phyloP scores from a whole-genome alignment of 805 yeast species.

The Starmerella vaccinii region DNA sequence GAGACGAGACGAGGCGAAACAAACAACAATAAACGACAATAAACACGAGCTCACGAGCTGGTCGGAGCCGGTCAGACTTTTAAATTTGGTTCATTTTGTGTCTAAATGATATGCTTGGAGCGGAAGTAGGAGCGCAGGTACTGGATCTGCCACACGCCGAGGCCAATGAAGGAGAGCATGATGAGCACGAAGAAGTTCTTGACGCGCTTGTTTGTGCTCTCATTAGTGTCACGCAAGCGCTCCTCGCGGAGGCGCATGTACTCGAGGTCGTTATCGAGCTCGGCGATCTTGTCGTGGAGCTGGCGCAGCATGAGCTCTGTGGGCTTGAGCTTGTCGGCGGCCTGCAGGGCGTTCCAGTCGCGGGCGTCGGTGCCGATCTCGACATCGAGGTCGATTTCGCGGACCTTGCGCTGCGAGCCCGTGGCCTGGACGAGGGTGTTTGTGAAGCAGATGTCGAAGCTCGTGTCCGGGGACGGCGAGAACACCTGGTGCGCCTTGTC shows the following conservation, averaged over 20 bases:
- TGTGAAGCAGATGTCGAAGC: conserved; percentile 85
- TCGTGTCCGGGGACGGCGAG: conserved; percentile 70
- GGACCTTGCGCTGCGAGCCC: conserved; percentile 36
- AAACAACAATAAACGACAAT: no score
- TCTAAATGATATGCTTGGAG: conserved; percentile 35
- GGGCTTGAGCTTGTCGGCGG: conserved; percentile 86
- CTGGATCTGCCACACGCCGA: conserved; percentile 87
- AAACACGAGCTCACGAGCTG: neutral
- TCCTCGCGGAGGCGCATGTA: conserved; percentile 84
- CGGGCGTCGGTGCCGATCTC: conserved; percentile 96
- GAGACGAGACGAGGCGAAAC: no score
- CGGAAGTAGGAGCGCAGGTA: conserved; percentile 85
- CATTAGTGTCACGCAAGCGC: conserved; percentile 91
- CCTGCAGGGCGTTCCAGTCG: conserved; percentile 93
- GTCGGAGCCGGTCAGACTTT: no score
- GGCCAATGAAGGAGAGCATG: conserved; percentile 55
- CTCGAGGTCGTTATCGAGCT: conserved; percentile 65
- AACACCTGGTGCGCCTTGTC: conserved; percentile 69
- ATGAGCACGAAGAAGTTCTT: conserved; percentile 71
- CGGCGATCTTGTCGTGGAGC: conserved; percentile 75
- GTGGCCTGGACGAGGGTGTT: conserved; percentile 38
- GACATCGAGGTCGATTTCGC: conserved; percentile 80
- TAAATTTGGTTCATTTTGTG: neutral
- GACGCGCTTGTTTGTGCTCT: conserved; percentile 87
- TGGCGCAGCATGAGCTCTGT: conserved; percentile 81